Evolutionary conservation across 2,329 filamentous ascomycete genomes (phyloP).

Genomic region (Macroventuria anomochaeta): DNA sequence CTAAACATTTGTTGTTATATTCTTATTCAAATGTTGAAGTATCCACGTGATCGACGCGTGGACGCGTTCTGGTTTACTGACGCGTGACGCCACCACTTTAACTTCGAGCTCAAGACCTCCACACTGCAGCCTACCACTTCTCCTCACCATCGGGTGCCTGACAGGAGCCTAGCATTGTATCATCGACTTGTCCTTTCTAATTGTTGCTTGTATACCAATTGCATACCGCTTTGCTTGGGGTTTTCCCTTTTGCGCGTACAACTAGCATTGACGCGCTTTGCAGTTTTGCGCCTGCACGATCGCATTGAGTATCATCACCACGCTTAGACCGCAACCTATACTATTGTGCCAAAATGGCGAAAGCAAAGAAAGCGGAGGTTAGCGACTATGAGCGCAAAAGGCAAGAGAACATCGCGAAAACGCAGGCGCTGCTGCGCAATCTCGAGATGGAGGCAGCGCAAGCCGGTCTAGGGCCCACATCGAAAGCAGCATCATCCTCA

Average conservation of each 20-base stretch:
- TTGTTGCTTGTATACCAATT: too few relatives aligned
- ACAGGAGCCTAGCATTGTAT: background rate
- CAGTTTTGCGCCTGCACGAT: background rate
- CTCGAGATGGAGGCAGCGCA: conserved; percentile 71
- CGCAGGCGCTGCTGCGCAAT: conserved; percentile 81
- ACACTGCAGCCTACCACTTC: background rate
- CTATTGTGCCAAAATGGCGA: conserved; percentile 36
- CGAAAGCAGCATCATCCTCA: conserved; percentile 57
- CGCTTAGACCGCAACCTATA: background rate
- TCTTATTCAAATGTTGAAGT: background rate
- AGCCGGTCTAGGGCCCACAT: conserved; percentile 68
- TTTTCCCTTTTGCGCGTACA: background rate
- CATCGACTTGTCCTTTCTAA: background rate
- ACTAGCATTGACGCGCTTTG: background rate
- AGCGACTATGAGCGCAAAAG: conserved; percentile 88
- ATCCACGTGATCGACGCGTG: conserved; percentile 13
- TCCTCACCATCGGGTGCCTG: background rate
- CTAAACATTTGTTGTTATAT: background rate
- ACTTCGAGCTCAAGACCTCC: background rate
- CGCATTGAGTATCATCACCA: background rate
- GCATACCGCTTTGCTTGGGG: background rate
- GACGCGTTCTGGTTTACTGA: conserved; percentile 3
- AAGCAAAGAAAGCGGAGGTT: conserved; percentile 60
- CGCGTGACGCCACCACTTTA: conserved; percentile 20
- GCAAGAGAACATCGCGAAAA: conserved; percentile 84